phyloP scores from a whole-genome alignment of 2,329 filamentous ascomycete genomes.

The Pseudogymnoascus sp. region DNA sequence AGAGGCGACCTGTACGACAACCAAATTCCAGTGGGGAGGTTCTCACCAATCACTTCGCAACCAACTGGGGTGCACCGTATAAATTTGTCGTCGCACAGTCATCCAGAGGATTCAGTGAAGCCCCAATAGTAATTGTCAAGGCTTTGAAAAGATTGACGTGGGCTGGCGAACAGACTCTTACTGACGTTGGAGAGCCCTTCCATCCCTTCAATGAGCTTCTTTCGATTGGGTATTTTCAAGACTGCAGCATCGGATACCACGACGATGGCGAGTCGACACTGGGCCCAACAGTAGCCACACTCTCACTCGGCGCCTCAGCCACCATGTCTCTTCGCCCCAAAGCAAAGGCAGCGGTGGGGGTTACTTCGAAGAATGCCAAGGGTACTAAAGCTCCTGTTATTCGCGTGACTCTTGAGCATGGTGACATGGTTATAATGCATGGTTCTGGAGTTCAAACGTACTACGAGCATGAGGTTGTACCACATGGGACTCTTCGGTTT shows the following conservation, averaged over 20 bases:
- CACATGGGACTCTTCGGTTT: slow-evolving; percentile 46
- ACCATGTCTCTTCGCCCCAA: slow-evolving; percentile 56
- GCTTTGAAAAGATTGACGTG: slow-evolving; percentile 50
- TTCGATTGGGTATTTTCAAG: slow-evolving; percentile 56
- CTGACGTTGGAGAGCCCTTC: slow-evolving; percentile 18
- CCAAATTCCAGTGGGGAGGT: slow-evolving; percentile 34
- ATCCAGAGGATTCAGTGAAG: slow-evolving; percentile 43
- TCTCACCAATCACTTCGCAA: slow-evolving; percentile 46
- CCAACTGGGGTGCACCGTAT: slow-evolving; percentile 52
- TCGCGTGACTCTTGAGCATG: slow-evolving; percentile 47
- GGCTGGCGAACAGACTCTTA: slow-evolving; percentile 42
- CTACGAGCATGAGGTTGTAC: slow-evolving; percentile 53
- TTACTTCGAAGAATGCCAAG: slow-evolving; percentile 28
- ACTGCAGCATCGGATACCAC: slow-evolving; percentile 55
- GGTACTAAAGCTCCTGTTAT: slow-evolving; percentile 32
- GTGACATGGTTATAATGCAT: slow-evolving; percentile 61
- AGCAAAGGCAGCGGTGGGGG: slow-evolving; percentile 27
- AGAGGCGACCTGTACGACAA: slow-evolving; percentile 36
- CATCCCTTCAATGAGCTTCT: slow-evolving; percentile 58
- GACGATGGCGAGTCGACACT: slow-evolving; percentile 61
- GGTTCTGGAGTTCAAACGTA: slow-evolving; percentile 51
- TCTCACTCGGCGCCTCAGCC: slow-evolving; percentile 53
- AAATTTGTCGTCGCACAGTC: slow-evolving; percentile 56
- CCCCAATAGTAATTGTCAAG: slow-evolving; percentile 43
- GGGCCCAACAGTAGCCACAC: slow-evolving; percentile 55